Percentiles rank a stretch among this genome's conserved stretches.
Evolutionary conservation across 768 basidiomycete genomes (phyloP).

Genomic region (Sistotremastrum suecicum): DNA sequence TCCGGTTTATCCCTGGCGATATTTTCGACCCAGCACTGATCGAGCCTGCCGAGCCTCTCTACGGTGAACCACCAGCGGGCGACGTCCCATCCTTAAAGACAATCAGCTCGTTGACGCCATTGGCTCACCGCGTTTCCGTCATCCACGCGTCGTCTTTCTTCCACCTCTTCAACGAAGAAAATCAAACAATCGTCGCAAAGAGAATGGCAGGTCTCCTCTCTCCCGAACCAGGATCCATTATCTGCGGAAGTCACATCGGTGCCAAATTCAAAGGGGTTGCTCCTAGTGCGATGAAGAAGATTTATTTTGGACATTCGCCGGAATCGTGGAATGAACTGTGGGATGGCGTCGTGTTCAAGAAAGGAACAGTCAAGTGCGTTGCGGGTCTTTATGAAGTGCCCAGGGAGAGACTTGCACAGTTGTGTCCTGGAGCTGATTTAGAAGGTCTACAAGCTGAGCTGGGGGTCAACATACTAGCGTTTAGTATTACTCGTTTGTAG

Average conservation of each 20-base stretch:
- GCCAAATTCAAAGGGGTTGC: background rate
- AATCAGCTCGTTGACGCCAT: conserved; percentile 5
- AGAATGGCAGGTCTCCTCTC: conserved; percentile 6
- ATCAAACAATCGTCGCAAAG: conserved; percentile 6
- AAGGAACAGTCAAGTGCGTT: conserved; percentile 19
- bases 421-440: too few relatives aligned
- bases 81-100: background rate
- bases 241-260: conserved; percentile 8
- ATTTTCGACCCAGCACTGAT: conserved; percentile 5
- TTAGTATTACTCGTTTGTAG: too few relatives aligned
- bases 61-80: background rate
- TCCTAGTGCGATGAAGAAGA: too few relatives aligned
- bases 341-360: conserved; percentile 22
- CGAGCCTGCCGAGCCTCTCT: background rate
- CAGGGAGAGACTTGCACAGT: too few relatives aligned
- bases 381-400: conserved; percentile 5
- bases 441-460: too few relatives aligned
- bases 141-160: conserved; percentile 11
- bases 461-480: too few relatives aligned
- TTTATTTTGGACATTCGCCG: conserved; percentile 18
- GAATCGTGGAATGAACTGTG: conserved; percentile 24
- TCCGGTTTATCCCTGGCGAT: conserved; percentile 6
- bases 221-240: conserved; percentile 7
- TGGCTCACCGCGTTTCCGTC: conserved; percentile 4
- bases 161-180: conserved; percentile 9